phyloP scores from a whole-genome alignment of 2,329 filamentous ascomycete species.

The Alternaria novae-zelandiae region DNA sequence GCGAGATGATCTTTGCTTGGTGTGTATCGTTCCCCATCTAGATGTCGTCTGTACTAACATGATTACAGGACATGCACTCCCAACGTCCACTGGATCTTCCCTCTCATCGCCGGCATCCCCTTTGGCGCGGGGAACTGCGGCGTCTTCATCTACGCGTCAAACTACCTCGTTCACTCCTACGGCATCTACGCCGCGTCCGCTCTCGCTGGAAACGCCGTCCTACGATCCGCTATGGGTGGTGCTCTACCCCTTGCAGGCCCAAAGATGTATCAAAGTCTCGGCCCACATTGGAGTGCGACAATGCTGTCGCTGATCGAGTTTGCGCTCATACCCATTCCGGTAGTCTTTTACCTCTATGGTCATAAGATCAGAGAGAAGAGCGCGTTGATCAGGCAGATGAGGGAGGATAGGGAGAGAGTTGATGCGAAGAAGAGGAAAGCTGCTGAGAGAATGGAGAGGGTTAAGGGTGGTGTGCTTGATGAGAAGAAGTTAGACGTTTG shows the following conservation, averaged over 20 bases:
- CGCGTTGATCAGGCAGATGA: slow-evolving; percentile 58
- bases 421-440: slow-evolving; percentile 49
- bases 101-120: slow-evolving; percentile 77
- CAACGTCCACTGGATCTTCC: slow-evolving; percentile 80
- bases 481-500: slow-evolving; percentile 22
- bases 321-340: slow-evolving; percentile 76
- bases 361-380: slow-evolving; percentile 64
- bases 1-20: slow-evolving; percentile 88
- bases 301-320: slow-evolving; percentile 77
- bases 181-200: slow-evolving; percentile 83
- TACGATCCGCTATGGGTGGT: slow-evolving; percentile 77
- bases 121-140: slow-evolving; percentile 79
- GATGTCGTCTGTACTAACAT: background rate
- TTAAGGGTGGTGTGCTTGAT: slow-evolving; percentile 22
- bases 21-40: background rate
- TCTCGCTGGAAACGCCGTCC: slow-evolving; percentile 78
- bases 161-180: slow-evolving; percentile 80
- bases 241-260: slow-evolving; percentile 77
- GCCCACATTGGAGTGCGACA: slow-evolving; percentile 80
- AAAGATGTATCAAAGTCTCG: slow-evolving; percentile 64
- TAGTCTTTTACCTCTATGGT: slow-evolving; percentile 74
- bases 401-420: slow-evolving; percentile 51
- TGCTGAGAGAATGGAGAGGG: slow-evolving; percentile 52
- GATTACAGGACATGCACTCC: slow-evolving; percentile 62
- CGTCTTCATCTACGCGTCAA: slow-evolving; percentile 82